Evolutionary conservation across 306 rosid genomes (phyloP).

Genomic region (Chamaecrista fasciculata): DNA sequence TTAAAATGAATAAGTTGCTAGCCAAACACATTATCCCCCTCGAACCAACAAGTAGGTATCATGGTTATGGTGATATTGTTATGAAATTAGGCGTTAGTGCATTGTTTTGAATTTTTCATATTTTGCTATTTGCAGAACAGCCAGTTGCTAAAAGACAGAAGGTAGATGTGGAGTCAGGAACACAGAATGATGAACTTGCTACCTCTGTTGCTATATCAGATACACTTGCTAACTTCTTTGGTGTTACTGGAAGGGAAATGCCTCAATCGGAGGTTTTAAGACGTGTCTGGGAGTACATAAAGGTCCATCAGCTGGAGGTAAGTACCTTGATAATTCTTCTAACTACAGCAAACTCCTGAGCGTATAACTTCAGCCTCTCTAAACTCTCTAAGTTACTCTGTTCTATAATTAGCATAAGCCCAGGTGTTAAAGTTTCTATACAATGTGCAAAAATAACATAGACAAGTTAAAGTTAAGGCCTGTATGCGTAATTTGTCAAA

Average conservation of each 20-base stretch:
- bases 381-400: background rate
- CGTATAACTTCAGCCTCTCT: too few relatives aligned
- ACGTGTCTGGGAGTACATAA: slow-evolving; percentile 77
- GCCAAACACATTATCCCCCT: slow-evolving; percentile 79
- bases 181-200: slow-evolving; percentile 42
- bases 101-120: slow-evolving; percentile 33
- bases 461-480: background rate
- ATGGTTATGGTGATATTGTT: slow-evolving; percentile 12
- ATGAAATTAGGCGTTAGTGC: slow-evolving; percentile 4
- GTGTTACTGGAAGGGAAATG: slow-evolving; percentile 63
- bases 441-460: background rate
- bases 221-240: slow-evolving; percentile 71
- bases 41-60: slow-evolving; percentile 60
- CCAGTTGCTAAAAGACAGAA: slow-evolving; percentile 58
- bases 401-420: background rate
- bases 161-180: slow-evolving; percentile 47
- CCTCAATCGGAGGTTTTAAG: slow-evolving; percentile 56
- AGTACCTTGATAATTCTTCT: slow-evolving; percentile 3
- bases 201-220: slow-evolving; percentile 59
- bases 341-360: background rate
- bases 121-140: slow-evolving; percentile 57
- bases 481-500: background rate
- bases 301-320: slow-evolving; percentile 70
- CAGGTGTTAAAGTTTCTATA: background rate
- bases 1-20: slow-evolving; percentile 85